A percentile compares a stretch with the other conserved stretches of the same genome.
Evolutionary conservation across 495 filamentous ascomycete genomes (phyloP).

Genomic region (Jackrogersella minutella): DNA sequence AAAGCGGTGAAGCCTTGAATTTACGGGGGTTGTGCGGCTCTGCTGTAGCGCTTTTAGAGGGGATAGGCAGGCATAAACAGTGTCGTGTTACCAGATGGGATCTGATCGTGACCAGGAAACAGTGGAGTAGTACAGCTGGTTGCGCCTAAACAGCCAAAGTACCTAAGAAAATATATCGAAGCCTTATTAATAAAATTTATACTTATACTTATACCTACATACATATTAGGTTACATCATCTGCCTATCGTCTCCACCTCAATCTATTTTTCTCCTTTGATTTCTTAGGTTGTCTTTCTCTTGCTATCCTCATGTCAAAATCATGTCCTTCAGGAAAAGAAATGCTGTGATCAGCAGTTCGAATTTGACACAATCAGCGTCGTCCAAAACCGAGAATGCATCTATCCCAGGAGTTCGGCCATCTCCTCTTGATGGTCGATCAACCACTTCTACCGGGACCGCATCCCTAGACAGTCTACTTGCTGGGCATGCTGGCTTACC

Average conservation of each 20-base stretch:
- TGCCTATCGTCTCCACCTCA: not conserved
- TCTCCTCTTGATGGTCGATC: conserved; percentile 88
- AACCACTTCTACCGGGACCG: conserved; percentile 89
- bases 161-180: not conserved
- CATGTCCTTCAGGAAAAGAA: conserved; percentile 93
- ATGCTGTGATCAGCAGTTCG: conserved; percentile 66
- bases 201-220: too few relatives aligned
- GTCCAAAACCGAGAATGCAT: conserved; percentile 44
- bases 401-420: conserved; percentile 76
- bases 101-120: not conserved
- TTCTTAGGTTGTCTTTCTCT: too few relatives aligned
- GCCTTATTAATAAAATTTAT: too few relatives aligned
- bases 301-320: conserved; percentile 44
- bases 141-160: too few relatives aligned
- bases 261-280: not conserved
- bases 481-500: conserved; percentile 90
- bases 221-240: conserved; percentile 1
- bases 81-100: not conserved
- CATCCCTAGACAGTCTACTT: conserved; percentile 82
- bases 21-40: conserved; percentile 34
- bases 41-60: conserved; percentile 17
- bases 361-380: conserved; percentile 43
- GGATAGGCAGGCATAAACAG: not conserved
- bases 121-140: not conserved
- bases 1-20: conserved; percentile 40